phyloP scores from a whole-genome alignment of 352 stramenopile species.

The Globisporangium orthogonon region DNA sequence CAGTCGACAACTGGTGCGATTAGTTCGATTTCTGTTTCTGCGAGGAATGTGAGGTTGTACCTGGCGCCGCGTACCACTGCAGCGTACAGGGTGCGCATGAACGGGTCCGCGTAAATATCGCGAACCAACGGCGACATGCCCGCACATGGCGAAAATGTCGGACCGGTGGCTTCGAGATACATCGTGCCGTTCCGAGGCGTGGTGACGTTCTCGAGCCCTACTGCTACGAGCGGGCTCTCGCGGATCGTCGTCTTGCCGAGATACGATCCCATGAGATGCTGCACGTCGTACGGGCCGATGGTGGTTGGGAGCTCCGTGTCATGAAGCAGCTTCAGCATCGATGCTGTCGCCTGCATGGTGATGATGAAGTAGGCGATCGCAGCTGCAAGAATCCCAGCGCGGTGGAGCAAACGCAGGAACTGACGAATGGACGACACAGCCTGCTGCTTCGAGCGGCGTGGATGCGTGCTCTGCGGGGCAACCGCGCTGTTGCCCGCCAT shows the following conservation, averaged over 20 bases:
- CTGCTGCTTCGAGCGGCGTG: background rate
- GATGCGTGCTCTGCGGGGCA: background rate
- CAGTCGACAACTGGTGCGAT: constrained; percentile 39
- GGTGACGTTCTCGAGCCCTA: constrained; percentile 16
- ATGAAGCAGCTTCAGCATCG: background rate
- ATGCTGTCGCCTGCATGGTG: background rate
- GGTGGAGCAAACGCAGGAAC: background rate
- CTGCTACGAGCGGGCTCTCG: constrained; percentile 22
- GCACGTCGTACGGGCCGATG: background rate
- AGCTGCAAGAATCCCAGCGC: background rate
- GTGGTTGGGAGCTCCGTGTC: background rate
- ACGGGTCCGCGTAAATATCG: constrained; percentile 23
- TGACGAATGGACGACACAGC: background rate
- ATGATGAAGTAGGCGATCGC: constrained; percentile 1
- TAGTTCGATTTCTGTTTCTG: constrained; percentile 10
- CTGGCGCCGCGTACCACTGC: constrained; percentile 11
- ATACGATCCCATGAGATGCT: background rate
- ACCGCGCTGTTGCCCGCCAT: background rate
- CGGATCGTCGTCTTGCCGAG: constrained; percentile 14
- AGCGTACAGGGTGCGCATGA: constrained; percentile 23
- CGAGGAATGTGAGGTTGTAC: constrained; percentile 32
- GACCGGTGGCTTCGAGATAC: constrained; percentile 16
- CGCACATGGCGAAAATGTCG: constrained; percentile 16
- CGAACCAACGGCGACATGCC: constrained; percentile 11
- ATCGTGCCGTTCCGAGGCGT: constrained; percentile 21